Conservation (phyloP, 2,329 filamentous ascomycete genomes). For the Fusarium veterinarium region DNA sequence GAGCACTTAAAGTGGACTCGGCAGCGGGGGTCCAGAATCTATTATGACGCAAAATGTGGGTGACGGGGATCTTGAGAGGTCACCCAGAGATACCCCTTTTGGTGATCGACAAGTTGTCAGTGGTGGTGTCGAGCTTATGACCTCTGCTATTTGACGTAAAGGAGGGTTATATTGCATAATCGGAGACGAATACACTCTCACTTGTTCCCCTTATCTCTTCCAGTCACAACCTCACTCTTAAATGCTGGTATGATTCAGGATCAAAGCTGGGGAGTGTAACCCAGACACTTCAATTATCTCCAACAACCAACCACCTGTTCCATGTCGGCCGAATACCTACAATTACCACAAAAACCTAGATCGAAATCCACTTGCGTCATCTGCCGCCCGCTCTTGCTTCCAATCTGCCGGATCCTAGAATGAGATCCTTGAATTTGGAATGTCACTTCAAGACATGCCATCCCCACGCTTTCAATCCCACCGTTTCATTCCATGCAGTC, state of each 20-base stretch:
- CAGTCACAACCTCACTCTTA: background rate
- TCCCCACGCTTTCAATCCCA: constrained; percentile 25
- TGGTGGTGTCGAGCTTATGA: constrained; percentile 1
- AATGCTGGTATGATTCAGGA: background rate
- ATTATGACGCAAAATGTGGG: constrained; percentile 22
- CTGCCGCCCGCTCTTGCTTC: too few species aligned
- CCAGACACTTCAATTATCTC: background rate
- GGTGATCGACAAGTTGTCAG: constrained; percentile 16
- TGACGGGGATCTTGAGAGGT: background rate
- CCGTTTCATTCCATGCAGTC: background rate
- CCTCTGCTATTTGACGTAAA: constrained; percentile 6
- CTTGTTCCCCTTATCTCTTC: background rate
- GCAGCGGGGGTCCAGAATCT: background rate
- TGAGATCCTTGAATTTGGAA: constrained; percentile 16
- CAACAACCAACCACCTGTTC: background rate
- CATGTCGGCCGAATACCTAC: background rate
- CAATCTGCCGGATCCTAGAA: constrained; percentile 6
- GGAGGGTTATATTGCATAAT: background rate
- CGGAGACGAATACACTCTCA: background rate
- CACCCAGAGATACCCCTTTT: background rate
- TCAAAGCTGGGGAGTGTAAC: background rate
- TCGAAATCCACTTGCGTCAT: constrained; percentile 10
- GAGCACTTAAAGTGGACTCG: background rate
- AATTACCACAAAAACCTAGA: background rate
- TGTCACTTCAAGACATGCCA: constrained; percentile 18